phyloP scores from a whole-genome alignment of 2,329 filamentous ascomycete genomes.

The Diaporthe amygdali region DNA sequence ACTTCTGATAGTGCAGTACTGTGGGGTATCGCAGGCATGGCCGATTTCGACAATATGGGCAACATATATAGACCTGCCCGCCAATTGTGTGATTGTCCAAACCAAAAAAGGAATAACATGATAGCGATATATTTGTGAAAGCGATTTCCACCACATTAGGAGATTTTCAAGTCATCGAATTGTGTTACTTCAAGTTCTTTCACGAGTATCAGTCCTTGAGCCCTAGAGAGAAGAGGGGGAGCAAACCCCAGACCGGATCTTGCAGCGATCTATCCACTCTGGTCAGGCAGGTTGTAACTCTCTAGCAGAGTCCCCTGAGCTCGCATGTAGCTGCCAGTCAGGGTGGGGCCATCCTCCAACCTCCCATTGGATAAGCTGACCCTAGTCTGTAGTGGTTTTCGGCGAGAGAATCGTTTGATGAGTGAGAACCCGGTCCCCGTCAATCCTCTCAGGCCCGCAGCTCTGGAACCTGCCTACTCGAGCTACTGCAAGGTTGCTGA shows the following conservation, averaged over 20 bases:
- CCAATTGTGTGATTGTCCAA: too few relatives aligned
- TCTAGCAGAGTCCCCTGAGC: background rate
- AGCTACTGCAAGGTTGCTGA: constrained; percentile 16
- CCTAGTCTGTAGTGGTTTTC: constrained; percentile 16
- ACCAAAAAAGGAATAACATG: too few relatives aligned
- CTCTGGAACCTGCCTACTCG: background rate
- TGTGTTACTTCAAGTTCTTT: background rate
- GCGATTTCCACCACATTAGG: background rate
- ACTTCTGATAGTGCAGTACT: constrained; percentile 1
- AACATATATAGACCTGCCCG: too few relatives aligned
- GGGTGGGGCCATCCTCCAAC: background rate
- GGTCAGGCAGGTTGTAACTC: background rate
- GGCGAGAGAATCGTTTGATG: constrained; percentile 25
- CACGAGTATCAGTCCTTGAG: too few relatives aligned
- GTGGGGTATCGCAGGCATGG: background rate
- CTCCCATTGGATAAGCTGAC: constrained; percentile 9
- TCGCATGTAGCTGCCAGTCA: background rate
- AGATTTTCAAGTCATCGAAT: background rate
- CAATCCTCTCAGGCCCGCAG: background rate
- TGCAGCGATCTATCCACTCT: background rate
- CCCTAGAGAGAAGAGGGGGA: too few relatives aligned
- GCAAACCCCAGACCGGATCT: background rate
- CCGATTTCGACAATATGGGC: too few relatives aligned
- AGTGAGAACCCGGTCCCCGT: constrained; percentile 2
- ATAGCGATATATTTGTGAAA: too few relatives aligned